These are phyloP conservation scores for Fusarium dimerum DNA, from an alignment of 2,329 filamentous ascomycete species.

Conservation along the genomic window DNA sequence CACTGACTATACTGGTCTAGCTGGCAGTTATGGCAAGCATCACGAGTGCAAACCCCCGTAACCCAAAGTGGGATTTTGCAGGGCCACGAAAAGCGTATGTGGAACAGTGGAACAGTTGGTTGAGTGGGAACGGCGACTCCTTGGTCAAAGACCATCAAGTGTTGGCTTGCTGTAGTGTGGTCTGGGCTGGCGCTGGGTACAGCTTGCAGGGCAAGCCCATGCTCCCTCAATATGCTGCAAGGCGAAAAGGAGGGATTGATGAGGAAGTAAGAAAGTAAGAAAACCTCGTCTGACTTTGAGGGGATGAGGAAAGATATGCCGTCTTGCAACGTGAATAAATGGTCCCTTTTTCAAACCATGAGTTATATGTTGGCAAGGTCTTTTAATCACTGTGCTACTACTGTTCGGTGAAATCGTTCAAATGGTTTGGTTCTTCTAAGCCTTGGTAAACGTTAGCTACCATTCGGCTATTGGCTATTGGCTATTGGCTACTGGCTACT, in stretches of 20 bases:
- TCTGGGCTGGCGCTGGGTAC: not conserved
- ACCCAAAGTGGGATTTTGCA: conserved; percentile 13
- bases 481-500: too few relatives aligned
- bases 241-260: not conserved
- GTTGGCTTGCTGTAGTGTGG: not conserved
- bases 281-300: not conserved
- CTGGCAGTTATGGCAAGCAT: not conserved
- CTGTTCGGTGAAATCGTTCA: too few relatives aligned
- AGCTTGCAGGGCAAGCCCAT: not conserved
- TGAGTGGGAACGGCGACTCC: conserved; percentile 15
- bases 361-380: too few relatives aligned
- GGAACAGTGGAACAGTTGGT: conserved; percentile 8
- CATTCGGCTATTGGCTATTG: too few relatives aligned
- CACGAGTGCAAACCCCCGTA: not conserved
- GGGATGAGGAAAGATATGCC: too few relatives aligned
- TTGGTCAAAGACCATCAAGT: not conserved
- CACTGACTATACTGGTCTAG: too few relatives aligned
- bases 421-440: too few relatives aligned
- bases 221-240: not conserved
- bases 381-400: too few relatives aligned
- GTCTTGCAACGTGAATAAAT: too few relatives aligned
- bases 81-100: conserved; percentile 11
- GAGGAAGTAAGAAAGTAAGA: not conserved
- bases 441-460: too few relatives aligned
- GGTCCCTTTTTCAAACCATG: too few relatives aligned